These are phyloP conservation scores for Ogataea methylovora DNA, from an alignment of 805 yeast species.

Conservation along the genomic window DNA sequence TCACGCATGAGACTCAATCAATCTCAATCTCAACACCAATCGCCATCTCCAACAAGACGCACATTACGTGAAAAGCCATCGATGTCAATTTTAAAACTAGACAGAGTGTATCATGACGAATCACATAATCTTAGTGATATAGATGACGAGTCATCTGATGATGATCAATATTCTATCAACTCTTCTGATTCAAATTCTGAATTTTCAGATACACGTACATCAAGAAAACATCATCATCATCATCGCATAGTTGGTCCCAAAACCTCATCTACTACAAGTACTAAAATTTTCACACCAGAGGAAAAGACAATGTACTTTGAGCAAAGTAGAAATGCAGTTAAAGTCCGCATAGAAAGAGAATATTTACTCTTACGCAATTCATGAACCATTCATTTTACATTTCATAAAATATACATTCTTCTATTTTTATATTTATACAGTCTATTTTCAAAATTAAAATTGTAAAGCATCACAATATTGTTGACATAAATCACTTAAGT, in stretches of 20 bases:
- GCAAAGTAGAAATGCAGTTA: constrained; percentile 25
- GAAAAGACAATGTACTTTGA: constrained; percentile 21
- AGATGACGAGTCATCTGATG: too few species aligned
- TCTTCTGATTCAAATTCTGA: not conserved
- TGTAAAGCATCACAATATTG: constrained; percentile 33
- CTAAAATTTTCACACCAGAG: constrained; percentile 14
- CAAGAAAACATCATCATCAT: not conserved
- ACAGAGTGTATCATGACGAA: constrained; percentile 6
- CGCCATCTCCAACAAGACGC: constrained; percentile 3
- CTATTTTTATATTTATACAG: not conserved
- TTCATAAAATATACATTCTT: not conserved
- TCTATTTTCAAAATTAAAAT: constrained; percentile 14
- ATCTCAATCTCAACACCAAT: not conserved
- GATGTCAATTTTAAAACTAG: constrained; percentile 16
- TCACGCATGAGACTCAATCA: not conserved
- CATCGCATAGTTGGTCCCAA: too few species aligned
- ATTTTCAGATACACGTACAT: not conserved
- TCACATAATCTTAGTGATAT: not conserved
- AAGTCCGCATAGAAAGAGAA: constrained; percentile 28
- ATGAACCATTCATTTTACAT: not conserved
- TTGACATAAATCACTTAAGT: constrained; percentile 29
- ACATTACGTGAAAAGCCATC: constrained; percentile 16
- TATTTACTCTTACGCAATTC: constrained; percentile 4
- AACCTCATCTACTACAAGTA: too few species aligned
- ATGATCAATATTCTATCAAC: too few species aligned